Conservation (phyloP, 2,329 filamentous ascomycete genomes). For the Neurospora sp. region DNA sequence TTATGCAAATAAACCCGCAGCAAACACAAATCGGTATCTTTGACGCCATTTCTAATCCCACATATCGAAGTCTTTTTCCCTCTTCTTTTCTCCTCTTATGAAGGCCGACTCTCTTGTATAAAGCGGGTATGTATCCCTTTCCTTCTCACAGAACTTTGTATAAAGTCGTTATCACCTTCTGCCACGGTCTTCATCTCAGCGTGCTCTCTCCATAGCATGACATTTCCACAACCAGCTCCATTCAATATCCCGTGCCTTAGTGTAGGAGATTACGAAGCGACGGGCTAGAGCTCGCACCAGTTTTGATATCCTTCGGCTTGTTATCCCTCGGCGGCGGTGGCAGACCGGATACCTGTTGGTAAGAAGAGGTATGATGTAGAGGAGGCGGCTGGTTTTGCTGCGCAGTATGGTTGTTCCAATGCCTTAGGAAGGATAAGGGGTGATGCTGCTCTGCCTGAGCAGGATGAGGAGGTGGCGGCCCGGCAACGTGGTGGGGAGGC, state of each 20-base stretch:
- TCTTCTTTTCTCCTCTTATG: background rate
- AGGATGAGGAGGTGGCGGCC: background rate
- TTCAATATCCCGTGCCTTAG: background rate
- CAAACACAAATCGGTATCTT: background rate
- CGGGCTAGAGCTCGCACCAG: slow-evolving; percentile 68
- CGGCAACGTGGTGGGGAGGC: slow-evolving; percentile 6
- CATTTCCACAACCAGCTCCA: background rate
- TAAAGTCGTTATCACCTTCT: background rate
- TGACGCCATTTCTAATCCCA: background rate
- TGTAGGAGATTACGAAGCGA: slow-evolving; percentile 61
- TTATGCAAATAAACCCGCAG: background rate
- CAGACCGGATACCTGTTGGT: background rate
- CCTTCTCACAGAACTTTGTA: background rate
- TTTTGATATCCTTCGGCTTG: slow-evolving; percentile 20
- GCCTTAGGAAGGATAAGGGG: slow-evolving; percentile 10
- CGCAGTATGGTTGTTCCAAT: slow-evolving; percentile 9
- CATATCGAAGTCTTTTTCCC: slow-evolving; percentile 33
- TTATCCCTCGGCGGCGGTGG: slow-evolving; percentile 15
- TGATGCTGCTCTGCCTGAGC: slow-evolving; percentile 1
- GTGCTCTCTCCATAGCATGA: background rate
- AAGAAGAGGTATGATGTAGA: slow-evolving; percentile 24
- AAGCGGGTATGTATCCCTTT: background rate
- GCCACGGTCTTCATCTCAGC: background rate
- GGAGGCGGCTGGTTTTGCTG: slow-evolving; percentile 12
- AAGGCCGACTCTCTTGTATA: background rate